Percentiles rank a stretch among this genome's conserved stretches.
phyloP scores from a whole-genome alignment of 108 stramenopile species.

The Skeletonema grethae region DNA sequence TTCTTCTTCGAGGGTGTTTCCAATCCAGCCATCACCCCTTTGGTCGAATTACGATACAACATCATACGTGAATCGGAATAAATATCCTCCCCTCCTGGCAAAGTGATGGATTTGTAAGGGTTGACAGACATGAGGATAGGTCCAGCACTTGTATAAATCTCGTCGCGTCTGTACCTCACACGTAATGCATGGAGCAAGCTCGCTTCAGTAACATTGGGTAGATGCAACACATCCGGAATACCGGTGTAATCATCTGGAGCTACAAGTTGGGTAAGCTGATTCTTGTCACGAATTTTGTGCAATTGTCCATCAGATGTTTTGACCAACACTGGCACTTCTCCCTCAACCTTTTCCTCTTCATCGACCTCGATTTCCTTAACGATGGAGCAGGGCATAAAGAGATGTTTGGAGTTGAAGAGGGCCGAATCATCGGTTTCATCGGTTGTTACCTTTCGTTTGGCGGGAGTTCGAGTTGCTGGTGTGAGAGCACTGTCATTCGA shows the following conservation, averaged over 20 bases:
- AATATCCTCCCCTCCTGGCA: conserved; percentile 55
- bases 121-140: conserved; percentile 95
- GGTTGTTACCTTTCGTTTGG: background rate
- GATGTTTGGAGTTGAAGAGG: conserved; percentile 62
- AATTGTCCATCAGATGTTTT: conserved; percentile 85
- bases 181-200: conserved; percentile 87
- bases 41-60: conserved; percentile 55
- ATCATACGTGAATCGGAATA: conserved; percentile 79
- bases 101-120: conserved; percentile 85
- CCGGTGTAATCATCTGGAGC: conserved; percentile 78
- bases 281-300: conserved; percentile 72
- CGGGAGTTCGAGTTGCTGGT: conserved; percentile 36
- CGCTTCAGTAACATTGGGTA: conserved; percentile 84
- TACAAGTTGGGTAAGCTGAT: conserved; percentile 56
- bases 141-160: conserved; percentile 95
- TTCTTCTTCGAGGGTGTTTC: background rate
- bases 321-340: conserved; percentile 67
- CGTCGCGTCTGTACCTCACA: conserved; percentile 81
- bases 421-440: conserved; percentile 23
- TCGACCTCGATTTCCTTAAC: conserved; percentile 69
- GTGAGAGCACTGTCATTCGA: conserved; percentile 19
- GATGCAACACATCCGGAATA: conserved; percentile 78
- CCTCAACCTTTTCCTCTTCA: conserved; percentile 15
- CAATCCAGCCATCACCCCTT: conserved; percentile 3
- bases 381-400: conserved; percentile 82